Base-by-base conservation (phyloP, 768 basidiomycete species). In the Russula dissimulans region DNA sequence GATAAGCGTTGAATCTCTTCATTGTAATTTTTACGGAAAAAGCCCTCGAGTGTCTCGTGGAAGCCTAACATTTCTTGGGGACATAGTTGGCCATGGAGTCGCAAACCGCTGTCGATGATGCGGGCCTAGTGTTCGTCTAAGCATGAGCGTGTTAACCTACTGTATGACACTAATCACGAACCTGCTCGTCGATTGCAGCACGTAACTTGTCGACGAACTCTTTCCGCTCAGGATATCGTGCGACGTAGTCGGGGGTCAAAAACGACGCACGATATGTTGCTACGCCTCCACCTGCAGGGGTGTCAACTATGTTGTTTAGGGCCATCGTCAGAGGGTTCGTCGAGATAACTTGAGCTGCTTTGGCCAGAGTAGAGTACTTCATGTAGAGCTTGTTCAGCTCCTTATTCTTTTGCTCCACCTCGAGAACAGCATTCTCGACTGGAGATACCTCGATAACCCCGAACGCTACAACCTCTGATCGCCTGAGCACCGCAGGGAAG, bases 51-150 rank as follows among this genome's bases (percentile, higher is more conserved):
- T 0, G 91, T 92, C 60, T 87, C 85, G 69, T 98, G 95, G 80
- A 97, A 97, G 5, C 85, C 81, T n/a, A 87, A 74, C 80, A 97
- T 95, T 70, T 94, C 92, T 12, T 83, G 80, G 0, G 90, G 83
- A 69, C 92, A 94, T 34, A 95, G 74, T 47, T 83, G 79, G 2
- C 84, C 85, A 69, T 98, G 94, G 5, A 97, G 78, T 66, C 82
- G 83, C 55, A 97, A 78, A 69, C 91, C 94, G 55, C 81, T 83
- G 63, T 93, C 88, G 51, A 97, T 88, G 51, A 87, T 81, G 47
- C 85, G 83, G 38, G 88, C 84, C 84, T 92, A 11, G 22, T 29
- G 9, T 59, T 46, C 31, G 46, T n/a, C 4, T 36, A 45, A 59
- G 34, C 43, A 54, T 7, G n/a, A 63, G 50, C 31, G 31, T 10